Base-by-base conservation (phyloP, 306 rosid genomes). In the Phaseolus lunatus region DNA sequence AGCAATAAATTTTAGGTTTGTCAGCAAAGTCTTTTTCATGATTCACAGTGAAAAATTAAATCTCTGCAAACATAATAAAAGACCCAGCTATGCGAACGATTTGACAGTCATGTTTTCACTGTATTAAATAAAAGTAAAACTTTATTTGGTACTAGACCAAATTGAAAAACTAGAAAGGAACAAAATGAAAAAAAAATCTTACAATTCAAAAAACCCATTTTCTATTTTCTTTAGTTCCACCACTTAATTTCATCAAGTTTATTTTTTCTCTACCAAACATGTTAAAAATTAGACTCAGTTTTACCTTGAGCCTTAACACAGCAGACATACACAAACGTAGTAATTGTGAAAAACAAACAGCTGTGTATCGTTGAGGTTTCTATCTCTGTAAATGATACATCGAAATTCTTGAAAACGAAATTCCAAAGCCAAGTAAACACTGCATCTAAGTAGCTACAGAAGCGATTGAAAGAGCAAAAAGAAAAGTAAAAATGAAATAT, bases 381-480 rank as follows among this genome's bases (percentile, higher is more conserved):
- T 27, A 27, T 59, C 66, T 59, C 66, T 27, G 14, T 59, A 59
- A 59, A 27, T 14, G 22, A 59, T 59, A 27, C 41, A 59, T 27
- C 4, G 10, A 24, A 24, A 57, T 57, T 57, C 18, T 57, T 24
- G 35, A 54, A 20, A 54, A 54, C 12, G 26, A 56, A 57, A 57
- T 57, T 56, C 15, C 14, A 54, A 58, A 15, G 33, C 27, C 1
- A 57, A 24, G n/a, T 23, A 57, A 24, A 57, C 5, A 57, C 35
- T 57, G 24, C n/a, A 10, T 57, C 64, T 12, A 24, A 24, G 39
- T 3, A 11, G 18, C 66, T 57, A 43, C 15, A 27, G 12, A 59
- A 15, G 19, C 15, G 10, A 58, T 26, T 26, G 8, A 54, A 24
- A 7, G 24, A 22, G 12, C 1, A 57, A 57, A 4, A 2, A 57